Evolutionary conservation across 164 flowering plant genomes (phyloP), one percentile per base, ranked within the genome.

Genomic region (Taxillus chinensis): DNA sequence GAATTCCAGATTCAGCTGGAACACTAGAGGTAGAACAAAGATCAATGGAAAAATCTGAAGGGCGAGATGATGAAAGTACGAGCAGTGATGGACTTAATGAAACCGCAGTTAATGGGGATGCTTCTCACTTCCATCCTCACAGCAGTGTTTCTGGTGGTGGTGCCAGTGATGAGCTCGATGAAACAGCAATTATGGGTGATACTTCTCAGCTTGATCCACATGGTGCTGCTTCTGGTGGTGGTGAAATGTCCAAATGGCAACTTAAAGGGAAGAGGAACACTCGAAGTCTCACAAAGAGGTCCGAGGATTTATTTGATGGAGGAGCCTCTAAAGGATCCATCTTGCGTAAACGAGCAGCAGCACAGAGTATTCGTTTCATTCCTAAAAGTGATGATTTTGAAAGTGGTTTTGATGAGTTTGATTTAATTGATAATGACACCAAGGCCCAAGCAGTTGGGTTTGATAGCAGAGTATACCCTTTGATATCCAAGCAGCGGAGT

Each of bases 251-350:
- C 61, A 84, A 86, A 70, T 93, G 99, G 97, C 86, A 83, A 60
- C 64, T 78, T 61, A 95, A 87, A 76, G 90, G 99, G 66, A 95
- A 89, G 71, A 79, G 97, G 65, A 91, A 95, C 59, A 75, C 69
- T 58, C 87, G 96, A 27, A 69, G 73, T 78, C 67, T 82, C 64
- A 57, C 68, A 41, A 87, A 80, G 67, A 78, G 79, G 63, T 68
- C 77, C 12, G 15, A 62, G 16, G 81, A 73, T 56, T 65, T 45
- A 2, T n/a, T 45, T 53, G 79, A 79, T 68, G 68, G 65, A 59
- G 53, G 45, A 57, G 56, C 38, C 71, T 61, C 56, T 3, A 76
- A 63, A 61, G 67, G 68, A 57, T 64, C 67, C 56, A 55, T 59
- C 39, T 41, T 62, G 46, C 57, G 58, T 16, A 70, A 50, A 57